phyloP scores from a whole-genome alignment of 179 eudicot genomes.

The Corrigiola litoralis region DNA sequence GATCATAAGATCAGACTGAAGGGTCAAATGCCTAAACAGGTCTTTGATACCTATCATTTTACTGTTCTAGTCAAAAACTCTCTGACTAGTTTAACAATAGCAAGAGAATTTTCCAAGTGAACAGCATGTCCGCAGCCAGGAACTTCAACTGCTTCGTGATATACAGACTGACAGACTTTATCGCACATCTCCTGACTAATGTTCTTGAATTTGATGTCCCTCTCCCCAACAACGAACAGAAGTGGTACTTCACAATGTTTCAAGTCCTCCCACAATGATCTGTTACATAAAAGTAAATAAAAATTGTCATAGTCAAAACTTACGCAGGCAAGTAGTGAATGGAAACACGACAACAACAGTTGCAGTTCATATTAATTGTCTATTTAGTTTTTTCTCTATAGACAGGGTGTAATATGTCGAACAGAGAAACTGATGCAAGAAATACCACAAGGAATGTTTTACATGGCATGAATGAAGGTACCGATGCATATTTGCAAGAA shows the following conservation, averaged over 20 bases:
- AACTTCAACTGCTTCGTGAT: slow-evolving; percentile 44
- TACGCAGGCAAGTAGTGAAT: no score
- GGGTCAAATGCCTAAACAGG: no score
- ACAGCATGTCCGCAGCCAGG: slow-evolving; percentile 86
- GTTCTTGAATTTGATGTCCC: slow-evolving; percentile 63
- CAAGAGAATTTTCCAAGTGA: slow-evolving; percentile 88
- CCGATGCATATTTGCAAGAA: no score
- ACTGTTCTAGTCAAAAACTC: slow-evolving; percentile 39
- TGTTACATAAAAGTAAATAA: slow-evolving; percentile 15
- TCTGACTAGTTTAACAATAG: slow-evolving; percentile 48
- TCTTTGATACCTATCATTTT: no score
- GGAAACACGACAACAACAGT: background rate
- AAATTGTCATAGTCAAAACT: background rate
- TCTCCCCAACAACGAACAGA: slow-evolving; percentile 66
- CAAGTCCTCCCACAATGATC: slow-evolving; percentile 89
- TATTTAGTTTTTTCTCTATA: background rate
- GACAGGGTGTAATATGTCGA: no score
- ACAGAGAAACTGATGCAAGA: no score
- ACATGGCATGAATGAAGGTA: no score
- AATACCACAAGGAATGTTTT: no score
- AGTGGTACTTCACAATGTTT: slow-evolving; percentile 53
- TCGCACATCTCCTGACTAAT: slow-evolving; percentile 49
- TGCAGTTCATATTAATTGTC: background rate
- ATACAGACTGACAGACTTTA: slow-evolving; percentile 25
- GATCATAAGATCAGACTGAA: no score